Percentiles rank a stretch among this genome's conserved stretches.
phyloP scores from a whole-genome alignment of 257 asterid species.

The Marsdenia floribunda region DNA sequence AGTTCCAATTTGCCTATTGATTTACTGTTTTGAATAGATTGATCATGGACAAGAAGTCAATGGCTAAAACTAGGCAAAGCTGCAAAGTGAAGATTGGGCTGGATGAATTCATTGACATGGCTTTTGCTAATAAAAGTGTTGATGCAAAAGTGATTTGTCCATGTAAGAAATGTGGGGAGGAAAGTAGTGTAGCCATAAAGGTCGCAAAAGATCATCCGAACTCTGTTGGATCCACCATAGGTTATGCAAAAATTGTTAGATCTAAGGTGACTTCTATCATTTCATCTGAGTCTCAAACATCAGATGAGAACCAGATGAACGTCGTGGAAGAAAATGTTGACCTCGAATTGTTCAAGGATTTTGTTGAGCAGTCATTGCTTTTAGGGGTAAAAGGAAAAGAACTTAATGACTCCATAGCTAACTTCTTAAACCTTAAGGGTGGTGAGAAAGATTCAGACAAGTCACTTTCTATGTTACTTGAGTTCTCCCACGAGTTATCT shows the following conservation, averaged over 20 bases:
- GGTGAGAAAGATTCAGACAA: background rate
- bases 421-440: background rate
- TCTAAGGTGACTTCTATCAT: background rate
- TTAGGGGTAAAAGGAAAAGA: background rate
- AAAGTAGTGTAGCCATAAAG: background rate
- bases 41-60: background rate
- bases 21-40: background rate
- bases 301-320: background rate
- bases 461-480: background rate
- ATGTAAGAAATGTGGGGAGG: background rate
- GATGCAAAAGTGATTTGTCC: background rate
- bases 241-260: background rate
- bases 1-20: background rate
- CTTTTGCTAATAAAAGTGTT: background rate
- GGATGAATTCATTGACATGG: background rate
- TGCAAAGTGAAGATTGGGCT: background rate
- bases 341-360: background rate
- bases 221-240: background rate
- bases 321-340: background rate
- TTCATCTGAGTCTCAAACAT: background rate
- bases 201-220: conserved; percentile 4
- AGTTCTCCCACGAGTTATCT: background rate
- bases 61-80: background rate
- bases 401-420: background rate
- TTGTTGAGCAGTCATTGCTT: background rate